Base-by-base conservation (phyloP, 352 stramenopile genomes). In the Globisporangium lucens region DNA sequence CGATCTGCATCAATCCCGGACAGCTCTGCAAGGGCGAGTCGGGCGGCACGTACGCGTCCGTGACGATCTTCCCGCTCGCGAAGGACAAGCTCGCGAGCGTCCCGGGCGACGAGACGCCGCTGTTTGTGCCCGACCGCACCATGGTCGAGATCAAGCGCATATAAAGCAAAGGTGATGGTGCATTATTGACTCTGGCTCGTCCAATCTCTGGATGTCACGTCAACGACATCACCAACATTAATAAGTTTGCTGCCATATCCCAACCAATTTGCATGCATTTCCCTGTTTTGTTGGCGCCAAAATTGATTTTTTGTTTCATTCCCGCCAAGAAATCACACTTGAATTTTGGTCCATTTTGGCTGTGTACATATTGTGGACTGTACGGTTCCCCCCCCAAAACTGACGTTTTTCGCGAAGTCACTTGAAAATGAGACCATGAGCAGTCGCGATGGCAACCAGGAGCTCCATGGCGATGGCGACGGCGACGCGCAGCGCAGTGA, bases 1-100 rank as follows among this genome's bases (percentile, higher is more conserved):
- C 90, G 27, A 89, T 99, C 35, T 97, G 96, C 69, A 76, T 99
- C 56, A 99, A 99, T 75, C 96, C 96, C 0, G 96, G 96, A 1
- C 87, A 95, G 67, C 75, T 99, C 27, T 97, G 91, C 61, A 98
- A 98, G 77, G 94, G 92, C 52, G 89, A 89, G 22, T 96, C 91
- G 0, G 97, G 96, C 60, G 97, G 97, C 56, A 98, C 95, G 1
- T 99, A 97, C 77, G 93, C 94, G 12, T 72, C 85, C 17, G 83
- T 99, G 53, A 90, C 92, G 43, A 89, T 99, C 38, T 82, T 98
- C 57, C 94, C 94, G 15, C 82, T 98, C 46, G 65, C 85, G n/a
- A 77, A 79, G 36, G 90, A 98, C 63, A 91, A 90, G 61, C 83
- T 88, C 41, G 71, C 73, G 17, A 79, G 68, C 27, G 68, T 69